phyloP scores from a whole-genome alignment of 352 stramenopile species.

The Phytopythium helicoides region DNA sequence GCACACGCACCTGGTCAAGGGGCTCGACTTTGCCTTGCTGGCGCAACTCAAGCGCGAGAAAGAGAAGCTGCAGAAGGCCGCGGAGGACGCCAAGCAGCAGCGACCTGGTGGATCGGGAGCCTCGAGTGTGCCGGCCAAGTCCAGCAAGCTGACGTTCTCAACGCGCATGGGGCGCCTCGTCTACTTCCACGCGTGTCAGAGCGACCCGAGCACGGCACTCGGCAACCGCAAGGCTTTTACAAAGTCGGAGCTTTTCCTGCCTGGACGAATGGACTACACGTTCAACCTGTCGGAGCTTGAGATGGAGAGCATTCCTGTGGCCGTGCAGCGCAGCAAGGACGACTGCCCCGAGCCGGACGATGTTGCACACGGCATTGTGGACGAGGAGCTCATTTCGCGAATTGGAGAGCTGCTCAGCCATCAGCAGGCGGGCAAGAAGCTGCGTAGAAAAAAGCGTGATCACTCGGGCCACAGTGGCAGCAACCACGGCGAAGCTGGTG shows the following conservation, averaged over 20 bases:
- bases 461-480: background rate
- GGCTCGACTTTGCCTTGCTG: constrained; percentile 84
- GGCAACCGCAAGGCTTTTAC: constrained; percentile 1
- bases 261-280: constrained; percentile 72
- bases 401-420: constrained; percentile 32
- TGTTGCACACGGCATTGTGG: constrained; percentile 49
- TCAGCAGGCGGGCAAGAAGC: constrained; percentile 30
- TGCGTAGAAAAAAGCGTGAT: constrained; percentile 42
- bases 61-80: constrained; percentile 42
- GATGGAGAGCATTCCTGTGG: constrained; percentile 49
- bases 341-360: constrained; percentile 63
- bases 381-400: constrained; percentile 39
- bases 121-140: background rate
- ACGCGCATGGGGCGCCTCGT: constrained; percentile 55
- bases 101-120: constrained; percentile 1
- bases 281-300: constrained; percentile 47
- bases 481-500: background rate
- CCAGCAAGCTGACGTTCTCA: constrained; percentile 52
- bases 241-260: constrained; percentile 70
- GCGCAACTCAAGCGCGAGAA: constrained; percentile 84
- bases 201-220: constrained; percentile 9
- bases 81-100: constrained; percentile 26
- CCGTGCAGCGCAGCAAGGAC: constrained; percentile 72
- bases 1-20: constrained; percentile 89
- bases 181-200: constrained; percentile 65